Evolutionary conservation across 1,284 basidiomycete species (phyloP), one percentile per base, ranked within the genome.

Genomic region (Phlebopus sp.): DNA sequence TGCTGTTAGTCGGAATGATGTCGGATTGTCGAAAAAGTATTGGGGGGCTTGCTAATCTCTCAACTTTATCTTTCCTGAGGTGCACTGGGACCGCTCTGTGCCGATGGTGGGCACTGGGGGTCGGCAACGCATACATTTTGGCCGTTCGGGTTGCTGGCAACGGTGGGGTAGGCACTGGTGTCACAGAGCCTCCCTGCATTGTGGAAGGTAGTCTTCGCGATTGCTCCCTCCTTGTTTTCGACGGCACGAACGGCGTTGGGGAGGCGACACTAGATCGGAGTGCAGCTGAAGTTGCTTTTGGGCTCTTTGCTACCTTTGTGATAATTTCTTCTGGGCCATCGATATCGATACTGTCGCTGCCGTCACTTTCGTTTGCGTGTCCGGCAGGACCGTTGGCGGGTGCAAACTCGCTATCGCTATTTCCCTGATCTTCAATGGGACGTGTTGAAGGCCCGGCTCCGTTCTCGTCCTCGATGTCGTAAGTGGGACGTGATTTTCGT

Each of bases 1-100:
- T 73, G 29, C 67, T 69, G 27, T 68, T 72, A 14, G 72, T 73
- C 23, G 59, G 44, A 18, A 58, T 46, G 37, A 56, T 39, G 15
- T 21, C 46, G 18, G 61, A 59, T 35, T 56, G 47, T 35, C 50
- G 36, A 48, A 52, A 66, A 2, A 81, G 61, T n/a, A 42, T 53
- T 1, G 86, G 83, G 14, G 58, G 60, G 18, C 69, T 57, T 4
- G 66, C 58, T 2, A 90, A 74, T 21, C 84, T 74, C 59, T 85
- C 81, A 3, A 81, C 78, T 47, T 68, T 74, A 35, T 71, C 74
- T 9, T 61, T 54, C 41, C 73, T 73, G 15, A 72, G 67, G 57
- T 78, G 79, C 2, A 87, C 65, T 0, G 85, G 79, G 2, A 78
- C 68, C 17, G 84, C 79, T 23, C 84, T 71, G 57, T 88, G 85